Base-by-base conservation (phyloP, 2,329 filamentous ascomycete genomes). In the Aspergillus pseudonomiae region DNA sequence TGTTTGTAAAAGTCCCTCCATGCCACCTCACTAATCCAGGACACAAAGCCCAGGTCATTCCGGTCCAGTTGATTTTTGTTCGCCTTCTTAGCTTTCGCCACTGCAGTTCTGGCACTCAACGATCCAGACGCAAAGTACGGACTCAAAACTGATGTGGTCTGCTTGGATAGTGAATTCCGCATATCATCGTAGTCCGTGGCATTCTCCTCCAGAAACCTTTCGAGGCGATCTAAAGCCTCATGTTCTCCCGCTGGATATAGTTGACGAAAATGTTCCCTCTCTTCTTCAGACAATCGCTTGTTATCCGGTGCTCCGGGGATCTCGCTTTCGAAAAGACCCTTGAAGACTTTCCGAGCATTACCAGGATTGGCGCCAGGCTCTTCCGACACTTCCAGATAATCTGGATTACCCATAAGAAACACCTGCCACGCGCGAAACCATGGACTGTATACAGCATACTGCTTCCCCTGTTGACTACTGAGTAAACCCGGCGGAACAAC, bases 1-100 rank as follows among this genome's bases (percentile, higher is more conserved):
- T 95, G 91, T 71, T 89, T 92, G 79, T 96, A 96, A 72, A 96
- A 96, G 71, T 96, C 92, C 16, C 92, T 83, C 92, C 92, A 95
- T 0, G 91, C 92, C 4, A 96, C 84, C 76, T 96, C 92, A 59
- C 89, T 89, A 67, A 95, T 92, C 92, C 92, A 96, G 0, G 83
- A 82, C 57, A 85, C 82, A 62, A 91, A 89, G 0, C 91, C 91
- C 19, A 86, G 78, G 24, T 85, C 84, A 0, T 90, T 90, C 1
- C 81, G 86, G 64, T 93, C 86, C 1, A 96, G 83, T 62, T 87
- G 83, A 34, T 82, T 75, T 30, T 81, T 87, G 70, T 92, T 91
- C 34, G 81, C 78, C 60, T 88, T 84, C 36, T 86, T 83, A 0
- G 92, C 91, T 32, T 81, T 80, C 4, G 84, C 80, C 6, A 94